These are phyloP conservation scores for Cladosporium oxysporum DNA, from an alignment of 2,329 filamentous ascomycete genomes.

Conservation along the genomic window DNA sequence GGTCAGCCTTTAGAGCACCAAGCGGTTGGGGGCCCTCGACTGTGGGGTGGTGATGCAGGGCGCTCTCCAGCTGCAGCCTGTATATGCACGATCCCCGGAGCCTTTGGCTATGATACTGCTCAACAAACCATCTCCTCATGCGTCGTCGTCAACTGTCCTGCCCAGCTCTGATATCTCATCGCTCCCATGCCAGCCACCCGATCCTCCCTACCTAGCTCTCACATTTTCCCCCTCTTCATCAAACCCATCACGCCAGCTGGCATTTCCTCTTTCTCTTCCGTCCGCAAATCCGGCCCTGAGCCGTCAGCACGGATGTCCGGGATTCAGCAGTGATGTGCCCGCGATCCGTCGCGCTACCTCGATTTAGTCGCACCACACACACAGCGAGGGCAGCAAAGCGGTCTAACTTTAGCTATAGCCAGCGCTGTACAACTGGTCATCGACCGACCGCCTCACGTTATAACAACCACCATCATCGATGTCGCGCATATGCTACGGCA, in stretches of 20 bases:
- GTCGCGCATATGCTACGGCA: not conserved
- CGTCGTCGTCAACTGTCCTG: not conserved
- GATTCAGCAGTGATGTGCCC: conserved; percentile 5
- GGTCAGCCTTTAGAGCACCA: not conserved
- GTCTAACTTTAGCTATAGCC: conserved; percentile 8
- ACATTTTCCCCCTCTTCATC: not conserved
- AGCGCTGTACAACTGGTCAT: conserved; percentile 3
- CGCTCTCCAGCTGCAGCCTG: conserved; percentile 6
- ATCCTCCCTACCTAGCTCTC: not conserved
- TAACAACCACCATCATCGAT: not conserved
- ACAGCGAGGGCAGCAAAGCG: not conserved
- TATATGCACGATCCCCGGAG: conserved; percentile 6
- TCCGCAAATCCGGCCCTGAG: conserved; percentile 11
- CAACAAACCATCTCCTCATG: conserved; percentile 2
- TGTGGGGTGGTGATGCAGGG: conserved; percentile 10
- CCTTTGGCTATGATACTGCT: conserved; percentile 6
- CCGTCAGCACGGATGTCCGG: conserved; percentile 11
- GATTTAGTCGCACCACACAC: conserved; percentile 6
- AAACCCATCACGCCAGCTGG: not conserved
- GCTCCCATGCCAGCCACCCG: not conserved
- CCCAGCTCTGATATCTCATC: not conserved
- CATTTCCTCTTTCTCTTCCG: not conserved
- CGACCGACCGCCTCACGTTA: conserved; percentile 1
- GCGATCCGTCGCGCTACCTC: conserved; percentile 4
- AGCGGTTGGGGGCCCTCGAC: conserved; percentile 4